Conservation (phyloP, 495 filamentous ascomycete genomes). For the Stereocaulon alpinum region DNA sequence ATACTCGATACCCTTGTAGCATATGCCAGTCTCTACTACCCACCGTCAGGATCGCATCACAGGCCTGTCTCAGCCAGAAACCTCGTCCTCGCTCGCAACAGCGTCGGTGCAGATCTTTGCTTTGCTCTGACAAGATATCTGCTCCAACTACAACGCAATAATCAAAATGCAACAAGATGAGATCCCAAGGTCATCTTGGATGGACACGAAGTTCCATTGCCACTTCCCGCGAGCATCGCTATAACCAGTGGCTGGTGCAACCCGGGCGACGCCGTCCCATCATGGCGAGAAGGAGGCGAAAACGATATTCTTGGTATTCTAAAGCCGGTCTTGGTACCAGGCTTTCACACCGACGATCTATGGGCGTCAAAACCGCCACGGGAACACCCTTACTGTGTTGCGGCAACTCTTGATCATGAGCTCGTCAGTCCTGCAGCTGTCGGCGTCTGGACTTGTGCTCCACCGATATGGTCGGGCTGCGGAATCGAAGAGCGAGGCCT, state of each 20-base stretch:
- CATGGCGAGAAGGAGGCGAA: slow-evolving; percentile 44
- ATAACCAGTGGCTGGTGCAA: slow-evolving; percentile 65
- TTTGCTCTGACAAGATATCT: slow-evolving; percentile 62
- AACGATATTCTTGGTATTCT: slow-evolving; percentile 64
- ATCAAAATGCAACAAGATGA: slow-evolving; percentile 18
- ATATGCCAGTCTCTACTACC: slow-evolving; percentile 73
- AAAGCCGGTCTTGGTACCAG: neutral
- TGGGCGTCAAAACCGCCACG: slow-evolving; percentile 54
- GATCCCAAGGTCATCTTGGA: slow-evolving; percentile 49
- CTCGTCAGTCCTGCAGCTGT: slow-evolving; percentile 48
- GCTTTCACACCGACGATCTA: slow-evolving; percentile 34
- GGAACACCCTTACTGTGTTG: slow-evolving; percentile 45
- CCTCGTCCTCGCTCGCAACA: slow-evolving; percentile 73
- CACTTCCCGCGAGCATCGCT: slow-evolving; percentile 60
- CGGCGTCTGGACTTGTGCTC: slow-evolving; percentile 44
- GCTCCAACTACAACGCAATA: slow-evolving; percentile 53
- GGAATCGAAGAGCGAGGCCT: too few relatives aligned
- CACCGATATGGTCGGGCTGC: slow-evolving; percentile 38
- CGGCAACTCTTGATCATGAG: slow-evolving; percentile 47
- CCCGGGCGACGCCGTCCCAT: slow-evolving; percentile 60
- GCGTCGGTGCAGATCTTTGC: slow-evolving; percentile 68
- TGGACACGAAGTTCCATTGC: slow-evolving; percentile 41
- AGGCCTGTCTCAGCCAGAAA: slow-evolving; percentile 52
- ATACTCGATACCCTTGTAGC: slow-evolving; percentile 68
- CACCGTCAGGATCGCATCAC: slow-evolving; percentile 62